Base-by-base conservation (phyloP, 768 basidiomycete species). In the Kwoniella dendrophila region DNA sequence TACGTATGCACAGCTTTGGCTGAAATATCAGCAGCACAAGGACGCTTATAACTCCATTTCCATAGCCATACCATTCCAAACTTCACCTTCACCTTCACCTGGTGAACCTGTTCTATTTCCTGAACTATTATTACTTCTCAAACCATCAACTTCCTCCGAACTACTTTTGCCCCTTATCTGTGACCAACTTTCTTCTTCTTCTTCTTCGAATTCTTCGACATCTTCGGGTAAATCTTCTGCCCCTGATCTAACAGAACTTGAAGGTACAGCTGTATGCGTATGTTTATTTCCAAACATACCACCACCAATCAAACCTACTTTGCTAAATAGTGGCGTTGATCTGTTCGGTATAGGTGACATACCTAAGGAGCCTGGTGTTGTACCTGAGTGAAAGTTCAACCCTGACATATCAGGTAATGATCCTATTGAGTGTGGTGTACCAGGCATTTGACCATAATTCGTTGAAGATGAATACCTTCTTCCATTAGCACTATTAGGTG, bases 11-110 rank as follows among this genome's bases (percentile, higher is more conserved):
- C n/a, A n/a, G n/a, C n/a, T n/a, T n/a, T n/a, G n/a, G n/a, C n/a
- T n/a, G n/a, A n/a, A n/a, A n/a, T n/a, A n/a, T n/a, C n/a, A n/a
- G n/a, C 36, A 38, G 36, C 8, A 30, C 47, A 26, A 49, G 43
- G 10, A 50, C 32, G n/a, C n/a, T n/a, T 66, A 71, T 53, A 74
- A 38, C 49, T 74, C 72, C 72, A 74, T 74, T 56, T 71, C 72
- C 65, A 68, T 67, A 2, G 63, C 70, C 66, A 71, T 68, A 14
- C 70, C 73, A 53, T 64, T 66, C 47, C 69, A 69, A 33, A 67
- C 69, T 20, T 63, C 68, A 30, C 65, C 68, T 33, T 63, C 58
- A 14, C 65, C 66, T 55, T 63, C 55, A 22, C 61, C 56, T 4
- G 60, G 53, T 20, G 51, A 43, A 14, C 41, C 41, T 10, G 29